Base-by-base conservation (phyloP, 2,329 filamentous ascomycete species). In the Cladosporium austrohemisphaericum region DNA sequence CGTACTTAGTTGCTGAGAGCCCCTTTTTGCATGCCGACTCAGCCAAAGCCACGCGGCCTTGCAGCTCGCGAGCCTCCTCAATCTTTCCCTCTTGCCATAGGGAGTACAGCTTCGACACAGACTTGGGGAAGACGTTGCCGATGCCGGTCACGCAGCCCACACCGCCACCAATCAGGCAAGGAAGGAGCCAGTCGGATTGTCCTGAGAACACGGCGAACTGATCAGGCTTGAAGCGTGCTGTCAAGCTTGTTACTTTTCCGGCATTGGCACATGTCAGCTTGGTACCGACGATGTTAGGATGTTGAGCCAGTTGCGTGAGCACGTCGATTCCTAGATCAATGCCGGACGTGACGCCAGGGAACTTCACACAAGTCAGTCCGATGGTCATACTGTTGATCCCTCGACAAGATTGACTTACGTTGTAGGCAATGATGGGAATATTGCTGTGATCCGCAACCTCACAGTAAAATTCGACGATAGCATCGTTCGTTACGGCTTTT, bases 21-120 rank as follows among this genome's bases (percentile, higher is more conserved):
- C 84, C 84, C n/a, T 76, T 74, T 67, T 86, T 86, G 60, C 79
- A 80, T 1, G 80, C 78, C 50, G 77, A 77, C 64, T 88, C 84
- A 0, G 83, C 83, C 37, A 86, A 66, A 3, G 83, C 81, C 0
- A 82, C 79, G 63, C 76, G 76, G 45, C 73, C 68, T 59, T 86
- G 83, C 60, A 86, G 63, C 41, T 69, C 71, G 49, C 83, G 57
- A 1, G 83, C 84, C 59, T 84, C 79, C 1, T 74, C 67, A 4
- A 69, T 62, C 60, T 78, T 78, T 1, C 83, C 82, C 47, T 71
- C 71, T 51, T 71, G 73, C 62, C 79, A 85, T 18, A 85, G 65
- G 1, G 75, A 64, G 62, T 84, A 87, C 16, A 86, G 75, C 50
- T 68, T 70, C 6, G 76, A 73, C 20, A 81, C 72, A 0, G 77